Base-by-base conservation (phyloP, 164 flowering plant species). In the Stephania cephalantha region DNA sequence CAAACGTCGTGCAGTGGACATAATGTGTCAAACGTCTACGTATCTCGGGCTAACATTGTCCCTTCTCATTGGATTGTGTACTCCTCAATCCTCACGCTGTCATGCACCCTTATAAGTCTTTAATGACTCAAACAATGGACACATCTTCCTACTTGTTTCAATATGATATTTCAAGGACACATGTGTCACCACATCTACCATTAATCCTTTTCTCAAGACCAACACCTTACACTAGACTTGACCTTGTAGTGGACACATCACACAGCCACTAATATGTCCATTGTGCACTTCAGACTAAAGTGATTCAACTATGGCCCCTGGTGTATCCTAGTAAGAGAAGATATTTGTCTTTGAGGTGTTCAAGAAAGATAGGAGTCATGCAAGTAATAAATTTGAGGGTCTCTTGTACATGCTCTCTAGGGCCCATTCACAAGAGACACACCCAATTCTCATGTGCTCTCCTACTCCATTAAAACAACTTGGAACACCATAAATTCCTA, bases 11-110 rank as follows among this genome's bases (percentile, higher is more conserved):
- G n/a, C n/a, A n/a, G n/a, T n/a, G n/a, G n/a, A n/a, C n/a, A n/a
- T n/a, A n/a, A n/a, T n/a, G n/a, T n/a, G n/a, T n/a, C n/a, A n/a
- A n/a, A n/a, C n/a, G n/a, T n/a, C n/a, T n/a, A n/a, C n/a, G n/a
- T n/a, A n/a, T n/a, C 46, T 7, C 7, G 52, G 71, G 15, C 44
- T 55, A 44, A 68, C 30, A 68, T 25, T 68, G 63, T 68, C 72
- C 72, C 77, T 68, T 68, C n/a, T 35, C 70, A 68, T 13, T 68
- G 44, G 70, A 68, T 68, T 35, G 18, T 35, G 70, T 68, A 68
- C 20, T 68, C 70, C 44, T 68, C 6, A 25, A 25, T 25, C 25
- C 25, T 0, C 25, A 25, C 25, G 25, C 25, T 25, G 25, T 0
- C 25, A 3, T 31, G 18, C 45, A 3, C 70, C 15, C 48, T 17